A percentile compares a stretch with the other conserved stretches of the same genome.
Evolutionary conservation across 805 yeast species (phyloP).

Genomic region (Lachancea nothofagi): DNA sequence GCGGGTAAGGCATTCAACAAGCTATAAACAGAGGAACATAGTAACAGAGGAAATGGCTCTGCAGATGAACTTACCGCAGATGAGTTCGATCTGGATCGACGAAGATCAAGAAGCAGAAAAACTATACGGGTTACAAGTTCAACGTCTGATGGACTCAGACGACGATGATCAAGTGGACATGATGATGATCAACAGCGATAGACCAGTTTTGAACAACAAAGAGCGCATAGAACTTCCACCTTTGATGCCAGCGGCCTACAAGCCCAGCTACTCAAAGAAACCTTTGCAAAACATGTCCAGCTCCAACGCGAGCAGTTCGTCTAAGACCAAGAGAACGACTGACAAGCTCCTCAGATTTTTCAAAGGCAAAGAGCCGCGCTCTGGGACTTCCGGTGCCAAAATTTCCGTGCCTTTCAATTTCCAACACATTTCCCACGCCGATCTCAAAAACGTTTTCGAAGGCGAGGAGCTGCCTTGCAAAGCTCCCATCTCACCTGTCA

Average conservation of each 20-base stretch:
- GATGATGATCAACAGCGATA: slow-evolving; percentile 32
- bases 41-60: slow-evolving; percentile 5
- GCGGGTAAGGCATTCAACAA: neutral
- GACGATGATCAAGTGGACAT: slow-evolving; percentile 28
- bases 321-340: slow-evolving; percentile 15
- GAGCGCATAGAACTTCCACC: slow-evolving; percentile 37
- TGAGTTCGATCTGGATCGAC: slow-evolving; percentile 41
- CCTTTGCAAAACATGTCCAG: slow-evolving; percentile 3
- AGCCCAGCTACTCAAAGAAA: slow-evolving; percentile 7
- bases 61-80: slow-evolving; percentile 25
- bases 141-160: slow-evolving; percentile 25
- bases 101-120: slow-evolving; percentile 36
- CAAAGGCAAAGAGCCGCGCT: slow-evolving; percentile 20
- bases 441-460: slow-evolving; percentile 15
- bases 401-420: slow-evolving; percentile 38
- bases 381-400: slow-evolving; percentile 14
- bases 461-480: slow-evolving; percentile 9
- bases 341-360: slow-evolving; percentile 29
- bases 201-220: slow-evolving; percentile 31
- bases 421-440: slow-evolving; percentile 39
- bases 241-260: slow-evolving; percentile 24
- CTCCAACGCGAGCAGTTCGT: neutral
- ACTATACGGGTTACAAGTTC: slow-evolving; percentile 31
- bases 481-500: slow-evolving; percentile 4
- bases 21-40: neutral